Base-by-base conservation (phyloP, 208 protist species). In the Trypanosoma scelopori region DNA sequence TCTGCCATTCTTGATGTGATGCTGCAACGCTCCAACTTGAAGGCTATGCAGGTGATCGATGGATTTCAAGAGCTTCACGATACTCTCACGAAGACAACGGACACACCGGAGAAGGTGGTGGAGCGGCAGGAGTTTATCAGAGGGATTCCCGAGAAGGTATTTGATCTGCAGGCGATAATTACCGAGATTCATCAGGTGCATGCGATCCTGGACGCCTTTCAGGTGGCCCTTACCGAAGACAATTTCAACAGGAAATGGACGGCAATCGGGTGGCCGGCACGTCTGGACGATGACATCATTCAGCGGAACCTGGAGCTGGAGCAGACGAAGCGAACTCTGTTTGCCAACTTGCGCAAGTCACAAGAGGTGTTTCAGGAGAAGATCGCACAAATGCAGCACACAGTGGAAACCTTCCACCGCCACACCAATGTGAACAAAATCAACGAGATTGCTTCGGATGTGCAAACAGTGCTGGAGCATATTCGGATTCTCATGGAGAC, bases 221-320 rank as follows among this genome's bases (percentile, higher is more conserved):
- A 94, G 47, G 87, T 84, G 30, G 72, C 78, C 23, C 80, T 98
- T 30, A 75, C 78, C 5, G 84, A 97, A 61, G 95, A 98, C 43
- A 95, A 98, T 73, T 98, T 98, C 73, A 89, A 90, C 62, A 85
- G 81, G 67, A 94, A 97, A 65, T 98, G 95, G 95, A 68, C 74
- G 18, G 85, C 92, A 15, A 87, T 97, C 41, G 83, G 83, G 37
- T 97, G 96, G 92, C 96, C 96, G 3, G 66, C 85, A 15, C 74
- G 83, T 50, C 79, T 98, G 11, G 84, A 95, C 47, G 91, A 97
- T 67, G 81, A 85, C 20, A 84, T 98, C 55, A 96, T 89, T 62
- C 72, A 91, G 45, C 88, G 92, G 18, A 75, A 97, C 59, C 89
- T 96, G 71, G 87, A 93, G 55, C 88, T 99, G 55, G 82, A 92